These are phyloP conservation scores for Pleomassaria siparia DNA, from an alignment of 2,329 filamentous ascomycete species.

Conservation along the genomic window DNA sequence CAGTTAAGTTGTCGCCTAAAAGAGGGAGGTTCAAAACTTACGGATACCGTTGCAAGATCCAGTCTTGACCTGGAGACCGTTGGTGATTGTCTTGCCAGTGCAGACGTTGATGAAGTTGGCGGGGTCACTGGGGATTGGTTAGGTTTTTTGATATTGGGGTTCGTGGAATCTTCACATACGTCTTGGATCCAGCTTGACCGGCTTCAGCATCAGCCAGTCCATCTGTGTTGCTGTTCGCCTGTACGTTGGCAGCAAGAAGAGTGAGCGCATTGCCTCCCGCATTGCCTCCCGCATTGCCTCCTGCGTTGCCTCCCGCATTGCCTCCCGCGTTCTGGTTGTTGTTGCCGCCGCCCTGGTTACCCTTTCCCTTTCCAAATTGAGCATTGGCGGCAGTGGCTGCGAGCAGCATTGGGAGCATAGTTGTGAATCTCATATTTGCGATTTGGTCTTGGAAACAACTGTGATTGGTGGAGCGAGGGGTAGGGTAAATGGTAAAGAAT, in stretches of 20 bases:
- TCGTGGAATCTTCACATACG: constrained; percentile 36
- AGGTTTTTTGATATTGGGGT: too few relatives aligned
- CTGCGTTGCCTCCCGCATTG: neutral
- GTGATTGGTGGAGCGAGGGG: constrained; percentile 9
- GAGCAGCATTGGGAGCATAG: constrained; percentile 35
- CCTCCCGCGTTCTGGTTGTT: constrained; percentile 11
- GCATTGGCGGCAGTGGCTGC: constrained; percentile 38
- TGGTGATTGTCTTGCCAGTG: constrained; percentile 55
- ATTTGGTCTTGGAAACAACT: constrained; percentile 1
- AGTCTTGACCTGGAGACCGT: constrained; percentile 52
- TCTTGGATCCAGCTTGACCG: constrained; percentile 50
- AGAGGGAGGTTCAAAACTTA: constrained; percentile 26
- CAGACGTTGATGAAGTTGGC: constrained; percentile 66
- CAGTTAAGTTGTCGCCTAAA: constrained; percentile 3
- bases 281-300: constrained; percentile 16
- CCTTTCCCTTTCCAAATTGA: constrained; percentile 25
- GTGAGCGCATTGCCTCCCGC: constrained; percentile 21
- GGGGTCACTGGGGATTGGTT: constrained; percentile 50
- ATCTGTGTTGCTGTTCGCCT: constrained; percentile 44
- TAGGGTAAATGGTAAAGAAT: constrained; percentile 30
- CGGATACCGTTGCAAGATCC: constrained; percentile 61
- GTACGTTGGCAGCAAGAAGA: constrained; percentile 46
- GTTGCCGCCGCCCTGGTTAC: constrained; percentile 16
- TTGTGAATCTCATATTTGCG: constrained; percentile 40
- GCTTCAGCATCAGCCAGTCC: constrained; percentile 42